Percentiles rank a stretch among this genome's conserved stretches.
These are phyloP conservation scores for Wickerhamiella shivajii DNA, from an alignment of 805 yeast species.

Conservation along the genomic window DNA sequence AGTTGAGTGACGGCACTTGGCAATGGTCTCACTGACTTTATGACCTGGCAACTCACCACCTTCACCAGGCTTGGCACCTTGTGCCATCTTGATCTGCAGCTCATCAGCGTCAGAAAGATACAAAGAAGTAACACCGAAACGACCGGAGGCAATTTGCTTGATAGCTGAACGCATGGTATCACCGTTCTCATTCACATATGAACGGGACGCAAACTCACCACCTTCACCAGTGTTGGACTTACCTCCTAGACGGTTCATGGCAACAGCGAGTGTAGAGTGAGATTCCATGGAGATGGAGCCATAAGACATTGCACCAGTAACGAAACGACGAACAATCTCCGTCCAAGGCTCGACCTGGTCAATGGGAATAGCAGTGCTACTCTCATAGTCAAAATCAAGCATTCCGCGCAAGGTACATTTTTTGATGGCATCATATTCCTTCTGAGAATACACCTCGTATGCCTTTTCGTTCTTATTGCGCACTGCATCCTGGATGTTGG, in stretches of 20 bases:
- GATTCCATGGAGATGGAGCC: conserved; percentile 99
- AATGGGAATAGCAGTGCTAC: conserved; percentile 63
- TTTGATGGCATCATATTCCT: conserved; percentile 81
- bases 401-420: conserved; percentile 90
- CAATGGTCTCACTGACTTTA: conserved; percentile 77
- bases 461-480: conserved; percentile 91
- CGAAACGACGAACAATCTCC: conserved; percentile 90
- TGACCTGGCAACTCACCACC: conserved; percentile 98
- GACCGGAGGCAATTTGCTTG: conserved; percentile 94
- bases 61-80: conserved; percentile 99
- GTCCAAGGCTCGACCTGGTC: conserved; percentile 99
- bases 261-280: conserved; percentile 93
- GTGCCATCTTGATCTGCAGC: conserved; percentile 96
- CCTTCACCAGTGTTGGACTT: conserved; percentile 99
- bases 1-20: conserved; percentile 91
- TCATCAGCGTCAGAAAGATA: conserved; percentile 94
- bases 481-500: conserved; percentile 95
- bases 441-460: conserved; percentile 75
- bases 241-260: conserved; percentile 96
- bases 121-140: conserved; percentile 94
- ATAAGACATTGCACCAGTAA: conserved; percentile 99
- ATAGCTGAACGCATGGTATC: conserved; percentile 98
- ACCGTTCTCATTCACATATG: conserved; percentile 65
- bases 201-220: conserved; percentile 94
- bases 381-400: conserved; percentile 73